phyloP scores from a whole-genome alignment of 768 basidiomycete species.

The Lepiota brunneoincarnata region DNA sequence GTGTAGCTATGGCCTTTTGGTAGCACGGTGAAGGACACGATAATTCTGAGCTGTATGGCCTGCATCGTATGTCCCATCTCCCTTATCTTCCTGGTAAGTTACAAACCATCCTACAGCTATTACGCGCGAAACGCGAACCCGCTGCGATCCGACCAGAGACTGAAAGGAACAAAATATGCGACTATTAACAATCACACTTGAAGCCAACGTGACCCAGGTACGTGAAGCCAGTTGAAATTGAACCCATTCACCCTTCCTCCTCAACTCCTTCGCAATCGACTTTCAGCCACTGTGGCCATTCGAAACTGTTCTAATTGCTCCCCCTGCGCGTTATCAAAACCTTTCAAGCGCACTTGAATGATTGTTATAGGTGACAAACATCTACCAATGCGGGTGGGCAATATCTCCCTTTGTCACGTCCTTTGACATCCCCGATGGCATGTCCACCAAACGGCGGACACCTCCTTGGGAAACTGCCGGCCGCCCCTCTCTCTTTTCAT shows the following conservation, averaged over 20 bases:
- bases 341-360: too few species aligned
- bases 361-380: neutral
- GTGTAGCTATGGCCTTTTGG: too few species aligned
- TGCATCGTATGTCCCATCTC: neutral
- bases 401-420: neutral
- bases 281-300: too few species aligned
- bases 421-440: neutral
- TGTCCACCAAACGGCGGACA: neutral
- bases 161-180: neutral
- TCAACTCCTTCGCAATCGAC: too few species aligned
- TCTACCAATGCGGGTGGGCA: neutral
- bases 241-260: too few species aligned
- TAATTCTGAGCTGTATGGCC: neutral
- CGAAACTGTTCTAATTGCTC: too few species aligned
- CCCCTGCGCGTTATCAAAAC: neutral
- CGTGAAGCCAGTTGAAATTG: neutral
- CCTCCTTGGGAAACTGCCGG: neutral
- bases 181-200: neutral
- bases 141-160: neutral
- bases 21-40: neutral
- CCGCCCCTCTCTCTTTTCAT: neutral
- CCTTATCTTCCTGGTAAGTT: too few species aligned
- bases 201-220: neutral
- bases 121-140: neutral
- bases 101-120: neutral